These are phyloP conservation scores for Mortierella hygrophila DNA, from an alignment of 192 early-diverging fungal genomes.

Conservation along the genomic window DNA sequence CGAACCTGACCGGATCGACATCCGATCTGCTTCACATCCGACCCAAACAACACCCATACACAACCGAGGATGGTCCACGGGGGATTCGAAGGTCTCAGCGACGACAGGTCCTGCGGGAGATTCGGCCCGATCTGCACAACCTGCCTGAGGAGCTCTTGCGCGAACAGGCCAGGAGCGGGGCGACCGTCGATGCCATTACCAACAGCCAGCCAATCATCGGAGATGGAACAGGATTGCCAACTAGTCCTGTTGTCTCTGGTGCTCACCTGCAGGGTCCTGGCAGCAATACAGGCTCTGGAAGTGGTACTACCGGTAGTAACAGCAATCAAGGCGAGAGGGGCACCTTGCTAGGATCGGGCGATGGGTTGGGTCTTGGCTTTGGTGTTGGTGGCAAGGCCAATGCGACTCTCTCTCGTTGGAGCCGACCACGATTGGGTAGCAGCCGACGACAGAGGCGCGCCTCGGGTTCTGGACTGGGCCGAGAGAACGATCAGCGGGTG, in stretches of 20 bases:
- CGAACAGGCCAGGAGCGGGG: conserved; percentile 46
- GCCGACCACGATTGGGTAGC: not conserved
- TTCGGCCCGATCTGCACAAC: conserved; percentile 46
- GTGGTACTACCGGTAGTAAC: not conserved
- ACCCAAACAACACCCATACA: conserved; percentile 42
- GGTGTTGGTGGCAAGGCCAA: conserved; percentile 41
- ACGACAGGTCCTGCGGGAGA: conserved; percentile 35
- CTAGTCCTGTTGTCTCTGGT: not conserved
- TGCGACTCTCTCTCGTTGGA: conserved; percentile 23
- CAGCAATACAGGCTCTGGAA: conserved; percentile 2
- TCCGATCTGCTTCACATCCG: conserved; percentile 40
- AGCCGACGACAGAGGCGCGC: conserved; percentile 32
- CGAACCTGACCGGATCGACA: not conserved
- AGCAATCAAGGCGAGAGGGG: conserved; percentile 15
- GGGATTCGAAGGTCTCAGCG: conserved; percentile 41
- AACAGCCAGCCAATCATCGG: not conserved
- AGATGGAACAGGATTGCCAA: not conserved
- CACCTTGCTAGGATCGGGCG: conserved; percentile 43
- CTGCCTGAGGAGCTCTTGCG: conserved; percentile 47
- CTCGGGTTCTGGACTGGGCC: conserved; percentile 33
- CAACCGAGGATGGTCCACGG: conserved; percentile 31
- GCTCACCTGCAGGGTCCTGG: not conserved
- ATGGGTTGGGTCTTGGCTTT: conserved; percentile 45
- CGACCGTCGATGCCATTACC: conserved; percentile 24
- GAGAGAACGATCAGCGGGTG: conserved; percentile 45